A percentile compares a stretch with the other conserved stretches of the same genome.
Conservation (phyloP, 2,329 filamentous ascomycete species). For the Penicillium concentricum region DNA sequence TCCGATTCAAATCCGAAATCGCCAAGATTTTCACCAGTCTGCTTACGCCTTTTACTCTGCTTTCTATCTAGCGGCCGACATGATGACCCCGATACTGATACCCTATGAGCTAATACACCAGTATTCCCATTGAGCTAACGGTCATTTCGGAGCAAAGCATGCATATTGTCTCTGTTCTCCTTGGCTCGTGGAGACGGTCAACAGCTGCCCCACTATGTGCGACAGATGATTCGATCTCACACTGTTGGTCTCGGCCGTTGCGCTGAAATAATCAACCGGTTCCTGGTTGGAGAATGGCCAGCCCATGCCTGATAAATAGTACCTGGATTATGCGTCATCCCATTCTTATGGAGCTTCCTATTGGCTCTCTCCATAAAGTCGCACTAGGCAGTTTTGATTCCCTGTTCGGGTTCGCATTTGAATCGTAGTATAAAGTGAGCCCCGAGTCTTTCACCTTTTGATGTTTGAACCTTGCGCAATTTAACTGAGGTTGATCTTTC, state of each 20-base stretch:
- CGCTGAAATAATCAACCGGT: constrained; percentile 17
- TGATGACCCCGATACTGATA: background rate
- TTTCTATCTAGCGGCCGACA: background rate
- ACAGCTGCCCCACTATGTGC: background rate
- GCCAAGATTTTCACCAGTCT: background rate
- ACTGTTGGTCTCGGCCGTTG: constrained; percentile 7
- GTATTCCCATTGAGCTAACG: background rate
- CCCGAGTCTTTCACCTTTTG: background rate
- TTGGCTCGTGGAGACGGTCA: constrained; percentile 3
- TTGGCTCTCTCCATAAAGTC: constrained; percentile 4
- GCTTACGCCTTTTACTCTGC: background rate
- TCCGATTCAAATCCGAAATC: background rate
- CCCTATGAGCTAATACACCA: background rate
- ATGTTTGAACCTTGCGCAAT: background rate
- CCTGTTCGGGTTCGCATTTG: background rate
- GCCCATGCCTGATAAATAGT: constrained; percentile 1
- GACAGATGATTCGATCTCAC: background rate
- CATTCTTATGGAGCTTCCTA: background rate
- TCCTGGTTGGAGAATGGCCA: constrained; percentile 11
- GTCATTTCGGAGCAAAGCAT: background rate
- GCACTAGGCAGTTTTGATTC: background rate
- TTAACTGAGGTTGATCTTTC: background rate
- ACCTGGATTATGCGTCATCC: background rate
- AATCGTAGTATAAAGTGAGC: constrained; percentile 11
- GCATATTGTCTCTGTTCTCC: background rate